Base-by-base conservation (phyloP, 768 basidiomycete genomes). In the Suillus subaureus region DNA sequence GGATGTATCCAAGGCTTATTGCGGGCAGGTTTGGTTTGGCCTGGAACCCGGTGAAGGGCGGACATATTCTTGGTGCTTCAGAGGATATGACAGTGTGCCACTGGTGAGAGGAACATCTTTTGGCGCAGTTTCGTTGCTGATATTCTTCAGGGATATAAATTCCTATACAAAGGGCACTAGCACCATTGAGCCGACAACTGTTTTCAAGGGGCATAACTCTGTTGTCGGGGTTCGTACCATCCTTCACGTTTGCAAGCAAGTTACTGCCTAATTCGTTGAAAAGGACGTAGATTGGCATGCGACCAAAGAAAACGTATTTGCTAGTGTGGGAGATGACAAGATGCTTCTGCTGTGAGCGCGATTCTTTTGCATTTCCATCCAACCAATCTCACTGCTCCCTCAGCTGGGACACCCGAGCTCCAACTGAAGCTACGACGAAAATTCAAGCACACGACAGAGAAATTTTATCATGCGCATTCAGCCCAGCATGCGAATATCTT, bases 251-350 rank as follows among this genome's bases (percentile, higher is more conserved):
- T 43, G 28, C 35, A 21, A 28, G 13, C 6, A 26, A 28, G 9
- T n/a, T 15, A 16, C 51, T 64, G 39, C 74, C 42, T 2, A 8
- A 37, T 52, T 66, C 15, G 31, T 31, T 21, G 39, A 45, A 15
- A 67, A 97, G 94, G 97, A 99, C 74, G 96, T 99, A 6, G 96
- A 97, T 71, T 99, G 97, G 97, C 91, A 97, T 77, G 82, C 89
- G 2, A 87, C 83, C 5, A 82, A 90, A 71, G 93, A 94, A 66
- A 88, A 90, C 71, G 79, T 95, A 58, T 94, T 99, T 71, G 96
- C 91, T 3, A 98, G 96, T 69, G 97, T 97, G 39, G 95, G 96
- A 23, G 97, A 99, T 68, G 97, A 99, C 76, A 92, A 91, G 75
- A 87, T 93, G 84, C 85, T 99, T 61, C 89, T 97, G 84, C 84